Conservation (phyloP, 2,329 filamentous ascomycete genomes). For the Cadophora luteo-olivacea region DNA sequence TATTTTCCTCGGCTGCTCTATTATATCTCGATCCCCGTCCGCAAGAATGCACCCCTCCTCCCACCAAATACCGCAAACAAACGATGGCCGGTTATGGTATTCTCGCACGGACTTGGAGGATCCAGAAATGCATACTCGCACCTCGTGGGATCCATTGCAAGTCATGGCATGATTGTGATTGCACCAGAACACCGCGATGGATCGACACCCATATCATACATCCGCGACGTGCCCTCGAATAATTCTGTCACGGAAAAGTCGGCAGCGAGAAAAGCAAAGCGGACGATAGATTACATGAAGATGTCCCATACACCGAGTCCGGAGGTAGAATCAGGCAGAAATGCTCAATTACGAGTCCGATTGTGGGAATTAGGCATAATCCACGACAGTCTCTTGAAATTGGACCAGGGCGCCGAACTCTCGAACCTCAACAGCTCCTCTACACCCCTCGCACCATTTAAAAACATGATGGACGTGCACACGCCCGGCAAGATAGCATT, state of each 20-base stretch:
- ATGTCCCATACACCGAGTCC: slow-evolving; percentile 68
- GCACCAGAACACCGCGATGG: slow-evolving; percentile 86
- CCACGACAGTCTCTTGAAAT: slow-evolving; percentile 69
- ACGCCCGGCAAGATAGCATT: slow-evolving; percentile 76
- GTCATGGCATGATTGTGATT: slow-evolving; percentile 80
- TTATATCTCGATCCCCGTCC: slow-evolving; percentile 74
- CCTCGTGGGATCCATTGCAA: slow-evolving; percentile 77
- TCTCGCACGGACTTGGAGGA: slow-evolving; percentile 85
- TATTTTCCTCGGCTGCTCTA: slow-evolving; percentile 74
- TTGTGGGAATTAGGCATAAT: slow-evolving; percentile 80
- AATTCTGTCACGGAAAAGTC: slow-evolving; percentile 45
- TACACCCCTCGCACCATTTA: slow-evolving; percentile 63
- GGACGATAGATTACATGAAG: slow-evolving; percentile 50
- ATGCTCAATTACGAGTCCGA: slow-evolving; percentile 76
- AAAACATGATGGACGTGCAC: slow-evolving; percentile 68
- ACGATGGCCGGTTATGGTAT: slow-evolving; percentile 82
- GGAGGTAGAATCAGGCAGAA: slow-evolving; percentile 70
- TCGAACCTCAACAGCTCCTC: slow-evolving; percentile 60
- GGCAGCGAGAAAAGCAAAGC: slow-evolving; percentile 40
- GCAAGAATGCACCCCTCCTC: slow-evolving; percentile 73
- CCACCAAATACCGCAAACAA: slow-evolving; percentile 53
- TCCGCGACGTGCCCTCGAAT: slow-evolving; percentile 64
- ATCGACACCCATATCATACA: slow-evolving; percentile 75
- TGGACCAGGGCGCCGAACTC: slow-evolving; percentile 62
- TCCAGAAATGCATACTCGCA: slow-evolving; percentile 87